These are phyloP conservation scores for Pinus albicaulis DNA, from an alignment of 75 land plant species.

Conservation along the genomic window DNA sequence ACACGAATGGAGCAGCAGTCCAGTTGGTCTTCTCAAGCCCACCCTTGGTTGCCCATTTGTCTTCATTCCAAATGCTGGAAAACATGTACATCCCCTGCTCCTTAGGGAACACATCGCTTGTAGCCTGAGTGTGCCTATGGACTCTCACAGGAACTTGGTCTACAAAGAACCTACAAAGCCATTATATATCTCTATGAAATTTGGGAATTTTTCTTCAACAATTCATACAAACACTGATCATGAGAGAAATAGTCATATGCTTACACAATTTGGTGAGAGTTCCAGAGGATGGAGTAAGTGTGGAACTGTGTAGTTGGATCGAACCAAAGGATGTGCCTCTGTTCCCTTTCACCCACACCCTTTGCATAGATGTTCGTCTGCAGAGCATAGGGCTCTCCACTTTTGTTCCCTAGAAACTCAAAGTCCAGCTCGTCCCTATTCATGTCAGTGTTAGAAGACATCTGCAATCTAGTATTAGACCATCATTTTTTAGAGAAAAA, in stretches of 20 bases:
- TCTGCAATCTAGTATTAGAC: background rate
- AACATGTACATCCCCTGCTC: constrained; percentile 82
- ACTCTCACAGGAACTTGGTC: constrained; percentile 5
- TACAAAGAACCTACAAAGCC: constrained; percentile 1
- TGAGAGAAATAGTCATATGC: constrained; percentile 10
- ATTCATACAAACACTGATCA: background rate
- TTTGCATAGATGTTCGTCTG: constrained; percentile 38
- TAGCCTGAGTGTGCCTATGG: background rate
- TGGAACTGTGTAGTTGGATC: constrained; percentile 84
- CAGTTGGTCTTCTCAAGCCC: constrained; percentile 83
- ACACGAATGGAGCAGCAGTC: constrained; percentile 74
- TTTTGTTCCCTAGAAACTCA: constrained; percentile 29
- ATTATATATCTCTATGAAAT: background rate
- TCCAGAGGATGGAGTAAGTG: constrained; percentile 79
- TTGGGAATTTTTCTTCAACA: background rate
- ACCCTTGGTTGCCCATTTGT: constrained; percentile 86
- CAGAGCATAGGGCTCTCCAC: constrained; percentile 22
- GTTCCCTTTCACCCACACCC: constrained; percentile 62
- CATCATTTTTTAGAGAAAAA: background rate
- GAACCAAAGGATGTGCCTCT: constrained; percentile 85
- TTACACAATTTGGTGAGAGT: constrained; percentile 65
- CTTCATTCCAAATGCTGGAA: constrained; percentile 91
- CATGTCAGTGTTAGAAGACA: background rate
- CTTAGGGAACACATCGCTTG: constrained; percentile 41
- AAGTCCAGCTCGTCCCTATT: constrained; percentile 34